Evolutionary conservation across 441 rosid species (phyloP).

Genomic region (Syzygium malaccense): DNA sequence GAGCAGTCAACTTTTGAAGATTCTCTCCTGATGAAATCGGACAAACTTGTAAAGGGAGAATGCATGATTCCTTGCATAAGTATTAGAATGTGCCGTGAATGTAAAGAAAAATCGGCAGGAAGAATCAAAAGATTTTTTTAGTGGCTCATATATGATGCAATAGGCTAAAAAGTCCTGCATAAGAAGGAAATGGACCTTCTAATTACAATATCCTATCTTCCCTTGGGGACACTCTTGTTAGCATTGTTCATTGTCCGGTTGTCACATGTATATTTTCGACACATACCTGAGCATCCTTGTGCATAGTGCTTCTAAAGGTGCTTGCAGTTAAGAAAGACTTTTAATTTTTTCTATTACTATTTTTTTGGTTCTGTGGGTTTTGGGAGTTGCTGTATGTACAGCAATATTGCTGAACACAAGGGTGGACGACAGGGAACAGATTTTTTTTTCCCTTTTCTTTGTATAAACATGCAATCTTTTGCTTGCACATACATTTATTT

Average conservation of each 20-base stretch:
- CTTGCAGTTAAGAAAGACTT: not conserved
- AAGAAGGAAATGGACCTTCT: not conserved
- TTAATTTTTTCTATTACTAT: not conserved
- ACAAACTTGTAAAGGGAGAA: not conserved
- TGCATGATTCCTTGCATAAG: not conserved
- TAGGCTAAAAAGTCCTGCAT: not conserved
- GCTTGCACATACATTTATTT: not conserved
- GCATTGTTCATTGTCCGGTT: not conserved
- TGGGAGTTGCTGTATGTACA: not conserved
- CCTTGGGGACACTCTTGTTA: not conserved
- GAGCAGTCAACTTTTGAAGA: not conserved
- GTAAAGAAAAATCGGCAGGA: not conserved
- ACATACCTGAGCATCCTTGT: not conserved
- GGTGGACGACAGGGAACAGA: not conserved
- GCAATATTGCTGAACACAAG: not conserved
- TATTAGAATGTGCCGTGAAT: not conserved
- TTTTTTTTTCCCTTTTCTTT: not conserved
- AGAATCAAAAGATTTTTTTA: not conserved
- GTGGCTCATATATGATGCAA: not conserved
- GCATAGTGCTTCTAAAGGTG: not conserved
- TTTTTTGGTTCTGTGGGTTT: not conserved
- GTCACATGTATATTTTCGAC: not conserved
- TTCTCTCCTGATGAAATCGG: not conserved
- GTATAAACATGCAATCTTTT: not conserved
- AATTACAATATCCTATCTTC: not conserved